These are phyloP conservation scores for Cladophialophora immunda DNA, from an alignment of 2,329 filamentous ascomycete genomes.

Conservation along the genomic window DNA sequence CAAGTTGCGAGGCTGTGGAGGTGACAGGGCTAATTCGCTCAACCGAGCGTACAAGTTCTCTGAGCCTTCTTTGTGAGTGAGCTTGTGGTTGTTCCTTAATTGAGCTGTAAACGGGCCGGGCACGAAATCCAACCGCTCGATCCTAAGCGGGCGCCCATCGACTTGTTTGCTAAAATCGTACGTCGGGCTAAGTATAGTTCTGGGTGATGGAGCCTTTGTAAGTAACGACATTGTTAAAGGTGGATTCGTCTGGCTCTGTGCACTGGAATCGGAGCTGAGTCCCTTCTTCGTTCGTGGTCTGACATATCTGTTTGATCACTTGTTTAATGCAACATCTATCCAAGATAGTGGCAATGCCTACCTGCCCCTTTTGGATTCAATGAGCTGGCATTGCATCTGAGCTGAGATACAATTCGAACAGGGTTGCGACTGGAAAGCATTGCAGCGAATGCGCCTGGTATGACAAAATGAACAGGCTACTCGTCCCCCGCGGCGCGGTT, in stretches of 20 bases:
- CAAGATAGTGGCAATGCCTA: neutral
- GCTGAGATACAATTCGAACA: slow-evolving; percentile 22
- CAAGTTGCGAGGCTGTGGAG: slow-evolving; percentile 12
- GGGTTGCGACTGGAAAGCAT: slow-evolving; percentile 16
- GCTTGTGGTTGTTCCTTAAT: too few relatives aligned
- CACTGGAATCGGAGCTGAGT: too few relatives aligned
- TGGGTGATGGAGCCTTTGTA: too few relatives aligned
- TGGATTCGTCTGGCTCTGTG: too few relatives aligned
- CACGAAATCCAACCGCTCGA: slow-evolving; percentile 12
- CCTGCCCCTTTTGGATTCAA: slow-evolving; percentile 26
- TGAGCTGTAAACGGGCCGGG: neutral
- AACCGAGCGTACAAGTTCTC: slow-evolving; percentile 24
- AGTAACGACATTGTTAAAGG: too few relatives aligned
- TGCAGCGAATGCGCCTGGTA: slow-evolving; percentile 22
- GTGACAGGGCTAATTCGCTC: slow-evolving; percentile 9
- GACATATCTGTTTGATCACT: slow-evolving; percentile 20
- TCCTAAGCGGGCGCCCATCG: slow-evolving; percentile 6
- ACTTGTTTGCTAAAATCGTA: slow-evolving; percentile 13
- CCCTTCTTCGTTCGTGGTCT: slow-evolving; percentile 22
- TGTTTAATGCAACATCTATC: too few relatives aligned
- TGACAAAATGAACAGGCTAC: slow-evolving; percentile 25
- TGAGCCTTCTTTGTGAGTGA: slow-evolving; percentile 17
- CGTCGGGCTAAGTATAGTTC: too few relatives aligned
- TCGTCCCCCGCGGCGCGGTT: slow-evolving; percentile 21
- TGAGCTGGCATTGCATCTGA: slow-evolving; percentile 17